phyloP scores from a whole-genome alignment of 371 early-diverging fungal species.

The Syncephalis fuscata region DNA sequence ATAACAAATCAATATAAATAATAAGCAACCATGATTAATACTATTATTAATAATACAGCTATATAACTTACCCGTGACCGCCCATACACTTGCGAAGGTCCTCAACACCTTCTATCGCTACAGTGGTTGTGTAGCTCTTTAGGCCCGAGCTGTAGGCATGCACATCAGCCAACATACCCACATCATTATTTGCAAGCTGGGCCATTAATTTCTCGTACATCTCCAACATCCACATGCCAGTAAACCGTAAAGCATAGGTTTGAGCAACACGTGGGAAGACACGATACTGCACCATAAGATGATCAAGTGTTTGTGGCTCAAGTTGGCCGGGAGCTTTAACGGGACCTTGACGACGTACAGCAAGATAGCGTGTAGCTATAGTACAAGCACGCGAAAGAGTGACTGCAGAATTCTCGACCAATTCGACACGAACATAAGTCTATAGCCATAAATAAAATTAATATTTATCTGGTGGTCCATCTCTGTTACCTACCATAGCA shows the following conservation, averaged over 20 bases:
- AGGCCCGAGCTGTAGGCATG: slow-evolving; percentile 75
- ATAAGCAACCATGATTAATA: too few species aligned
- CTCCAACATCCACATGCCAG: slow-evolving; percentile 43
- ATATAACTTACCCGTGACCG: slow-evolving; percentile 65
- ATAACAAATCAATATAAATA: slow-evolving; percentile 15
- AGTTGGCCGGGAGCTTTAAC: slow-evolving; percentile 9
- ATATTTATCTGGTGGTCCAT: slow-evolving; percentile 30
- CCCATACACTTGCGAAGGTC: slow-evolving; percentile 57
- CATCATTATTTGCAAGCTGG: slow-evolving; percentile 33
- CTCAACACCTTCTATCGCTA: slow-evolving; percentile 64
- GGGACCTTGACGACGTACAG: slow-evolving; percentile 56
- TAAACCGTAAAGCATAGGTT: slow-evolving; percentile 59
- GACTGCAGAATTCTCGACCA: slow-evolving; percentile 15
- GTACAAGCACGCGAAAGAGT: slow-evolving; percentile 55
- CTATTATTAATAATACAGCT: slow-evolving; percentile 10
- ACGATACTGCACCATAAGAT: slow-evolving; percentile 62
- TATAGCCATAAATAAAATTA: slow-evolving; percentile 48
- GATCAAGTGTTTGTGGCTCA: slow-evolving; percentile 65
- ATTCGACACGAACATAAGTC: slow-evolving; percentile 43
- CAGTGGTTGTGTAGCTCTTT: slow-evolving; percentile 61
- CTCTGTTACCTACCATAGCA: slow-evolving; percentile 64
- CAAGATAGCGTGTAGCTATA: slow-evolving; percentile 60
- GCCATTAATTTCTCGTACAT: slow-evolving; percentile 30
- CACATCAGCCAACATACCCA: slow-evolving; percentile 45
- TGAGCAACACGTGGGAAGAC: slow-evolving; percentile 63